Conservation (phyloP, 73 alveolate genomes). For the Stentor roeselii region DNA sequence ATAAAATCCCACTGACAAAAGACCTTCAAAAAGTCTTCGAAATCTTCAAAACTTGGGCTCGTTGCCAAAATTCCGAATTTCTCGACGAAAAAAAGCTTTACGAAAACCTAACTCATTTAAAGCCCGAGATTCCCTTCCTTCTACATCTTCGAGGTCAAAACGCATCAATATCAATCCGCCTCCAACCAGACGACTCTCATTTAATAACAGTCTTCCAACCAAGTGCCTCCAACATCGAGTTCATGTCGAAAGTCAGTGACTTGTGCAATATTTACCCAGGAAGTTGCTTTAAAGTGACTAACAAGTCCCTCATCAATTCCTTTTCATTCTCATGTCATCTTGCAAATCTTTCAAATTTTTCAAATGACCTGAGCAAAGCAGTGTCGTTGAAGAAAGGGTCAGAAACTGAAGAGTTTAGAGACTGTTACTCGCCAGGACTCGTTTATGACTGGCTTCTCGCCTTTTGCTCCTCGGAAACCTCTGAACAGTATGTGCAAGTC, state of each 20-base stretch:
- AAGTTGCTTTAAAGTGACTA: not conserved
- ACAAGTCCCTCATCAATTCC: not conserved
- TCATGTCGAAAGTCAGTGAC: not conserved
- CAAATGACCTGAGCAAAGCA: not conserved
- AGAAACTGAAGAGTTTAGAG: not conserved
- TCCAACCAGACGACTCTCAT: not conserved
- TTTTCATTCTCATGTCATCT: not conserved
- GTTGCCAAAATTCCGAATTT: too few species aligned
- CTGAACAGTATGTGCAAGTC: too few species aligned
- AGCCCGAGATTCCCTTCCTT: too few species aligned
- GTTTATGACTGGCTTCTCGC: not conserved
- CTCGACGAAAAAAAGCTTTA: too few species aligned
- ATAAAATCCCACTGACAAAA: too few species aligned
- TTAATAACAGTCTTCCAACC: not conserved
- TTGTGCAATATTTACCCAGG: not conserved
- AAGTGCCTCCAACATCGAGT: not conserved
- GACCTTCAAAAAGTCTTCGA: too few species aligned
- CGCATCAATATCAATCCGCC: not conserved
- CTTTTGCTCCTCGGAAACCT: not conserved
- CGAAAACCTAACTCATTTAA: too few species aligned
- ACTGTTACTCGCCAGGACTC: not conserved
- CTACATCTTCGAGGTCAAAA: not conserved
- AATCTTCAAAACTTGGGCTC: too few species aligned
- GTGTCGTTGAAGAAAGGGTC: not conserved
- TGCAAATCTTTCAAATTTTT: not conserved